These are phyloP conservation scores for Arctium lappa DNA, from an alignment of 129 eudicot species.

Conservation along the genomic window DNA sequence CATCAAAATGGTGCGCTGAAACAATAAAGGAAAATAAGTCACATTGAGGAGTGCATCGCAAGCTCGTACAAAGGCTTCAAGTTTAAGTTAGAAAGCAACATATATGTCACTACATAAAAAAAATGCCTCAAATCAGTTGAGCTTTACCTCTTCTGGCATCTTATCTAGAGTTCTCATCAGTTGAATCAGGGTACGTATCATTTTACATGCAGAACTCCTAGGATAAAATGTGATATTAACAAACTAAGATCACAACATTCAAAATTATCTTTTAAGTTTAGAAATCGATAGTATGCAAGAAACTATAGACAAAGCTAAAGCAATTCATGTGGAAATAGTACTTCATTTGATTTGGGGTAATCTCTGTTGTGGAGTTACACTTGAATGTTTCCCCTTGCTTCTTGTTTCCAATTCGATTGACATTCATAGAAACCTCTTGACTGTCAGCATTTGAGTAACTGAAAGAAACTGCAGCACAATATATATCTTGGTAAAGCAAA, in stretches of 20 bases:
- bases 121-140: neutral
- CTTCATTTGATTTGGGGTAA: conserved; percentile 96
- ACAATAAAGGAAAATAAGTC: neutral
- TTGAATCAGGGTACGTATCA: conserved; percentile 90
- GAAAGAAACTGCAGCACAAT: conserved; percentile 79
- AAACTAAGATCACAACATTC: neutral
- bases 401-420: conserved; percentile 83
- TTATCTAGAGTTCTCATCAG: conserved; percentile 98
- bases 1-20: conserved; percentile 99
- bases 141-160: conserved; percentile 95
- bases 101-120: conserved; percentile 4
- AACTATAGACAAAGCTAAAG: conserved; percentile 9
- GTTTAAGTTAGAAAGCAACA: neutral
- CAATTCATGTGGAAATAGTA: conserved; percentile 28
- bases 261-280: neutral
- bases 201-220: conserved; percentile 98
- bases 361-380: conserved; percentile 65
- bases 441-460: conserved; percentile 80
- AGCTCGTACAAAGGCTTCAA: neutral
- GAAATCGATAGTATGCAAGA: neutral
- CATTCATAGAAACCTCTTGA: conserved; percentile 89
- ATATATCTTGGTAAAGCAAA: conserved; percentile 17
- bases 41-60: neutral
- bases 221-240: neutral
- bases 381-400: conserved; percentile 84